phyloP scores from a whole-genome alignment of 495 filamentous ascomycete genomes.

The Aspergillus wentii region DNA sequence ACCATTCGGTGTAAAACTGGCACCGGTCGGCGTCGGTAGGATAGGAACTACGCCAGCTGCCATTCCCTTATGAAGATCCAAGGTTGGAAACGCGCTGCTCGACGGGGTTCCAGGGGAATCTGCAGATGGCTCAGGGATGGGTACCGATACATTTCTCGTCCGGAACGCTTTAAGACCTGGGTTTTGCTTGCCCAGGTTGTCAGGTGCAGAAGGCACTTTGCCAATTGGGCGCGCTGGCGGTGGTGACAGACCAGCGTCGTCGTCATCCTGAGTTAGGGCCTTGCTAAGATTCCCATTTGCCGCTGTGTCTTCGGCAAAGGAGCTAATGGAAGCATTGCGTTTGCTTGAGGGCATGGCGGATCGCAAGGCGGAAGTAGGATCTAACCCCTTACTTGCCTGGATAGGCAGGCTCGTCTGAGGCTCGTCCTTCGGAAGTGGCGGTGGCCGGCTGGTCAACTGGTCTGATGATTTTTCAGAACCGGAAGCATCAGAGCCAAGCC shows the following conservation, averaged over 20 bases:
- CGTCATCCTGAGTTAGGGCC: conserved; percentile 37
- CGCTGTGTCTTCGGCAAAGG: conserved; percentile 21
- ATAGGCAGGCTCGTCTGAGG: conserved; percentile 15
- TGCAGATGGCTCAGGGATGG: conserved; percentile 63
- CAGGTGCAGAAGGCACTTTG: conserved; percentile 49
- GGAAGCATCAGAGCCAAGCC: conserved; percentile 32
- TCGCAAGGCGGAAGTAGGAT: conserved; percentile 17
- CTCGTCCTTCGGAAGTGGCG: conserved; percentile 28
- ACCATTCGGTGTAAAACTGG: conserved; percentile 50
- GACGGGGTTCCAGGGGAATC: conserved; percentile 70
- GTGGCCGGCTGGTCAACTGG: conserved; percentile 14
- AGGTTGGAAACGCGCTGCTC: conserved; percentile 58
- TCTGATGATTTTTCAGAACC: conserved; percentile 36
- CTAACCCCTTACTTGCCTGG: conserved; percentile 10
- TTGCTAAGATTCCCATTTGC: conserved; percentile 31
- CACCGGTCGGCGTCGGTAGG: conserved; percentile 64
- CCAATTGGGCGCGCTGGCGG: conserved; percentile 44
- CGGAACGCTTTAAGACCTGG: conserved; percentile 70
- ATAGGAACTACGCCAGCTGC: conserved; percentile 49
- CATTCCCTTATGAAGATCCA: conserved; percentile 42
- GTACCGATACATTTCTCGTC: conserved; percentile 69
- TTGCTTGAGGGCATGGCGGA: conserved; percentile 18
- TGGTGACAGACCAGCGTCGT: conserved; percentile 32
- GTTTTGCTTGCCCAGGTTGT: conserved; percentile 66
- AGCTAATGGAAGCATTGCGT: conserved; percentile 29